Base-by-base conservation (phyloP, 768 basidiomycete genomes). In the Rhodotorula kratochvilovae region DNA sequence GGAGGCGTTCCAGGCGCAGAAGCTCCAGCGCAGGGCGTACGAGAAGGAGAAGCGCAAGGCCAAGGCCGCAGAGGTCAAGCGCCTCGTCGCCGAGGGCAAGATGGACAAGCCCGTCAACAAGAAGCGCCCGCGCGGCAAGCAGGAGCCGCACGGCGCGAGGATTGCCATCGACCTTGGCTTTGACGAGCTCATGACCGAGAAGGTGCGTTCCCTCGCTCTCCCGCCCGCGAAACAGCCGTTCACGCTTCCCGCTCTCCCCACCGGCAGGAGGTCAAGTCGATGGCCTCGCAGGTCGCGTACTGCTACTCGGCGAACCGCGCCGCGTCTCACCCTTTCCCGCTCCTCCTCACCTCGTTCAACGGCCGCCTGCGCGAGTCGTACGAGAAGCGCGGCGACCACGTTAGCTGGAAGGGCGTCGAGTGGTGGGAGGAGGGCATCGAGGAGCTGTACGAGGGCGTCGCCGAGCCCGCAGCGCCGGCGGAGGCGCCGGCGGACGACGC, bases 171-270 rank as follows among this genome's bases (percentile, higher is more conserved):
- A 99, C 82, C 84, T 97, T 27, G 91, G 88, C 16, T 97, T 96
- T 79, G 94, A 98, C 79, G 86, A 93, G 55, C 83, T 88, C 81
- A 97, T 98, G 95, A 87, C 83, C 67, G 92, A 95, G 72, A 91
- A 93, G 83, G 93, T 94, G 80, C 75, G 88, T 63, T 21, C 48
- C 48, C 1, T 23, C 13, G 23, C 25, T 11, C 10, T 11, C 5
- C 19, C 46, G 6, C 48, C 8, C 48, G 19, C 8, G 19, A 21
- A 8, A 5, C 23, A 19, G 11, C 2, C 62, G 50, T 7, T 8
- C 29, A 56, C 17, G 3, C 29, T n/a, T 17, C 25, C 17, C 42
- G 6, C 8, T 27, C 46, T 31, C 1, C 35, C 12, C 42, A 55
- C 71, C 55, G 51, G 54, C 80, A 98, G 95, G 96, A 98, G 83